Percentiles rank a stretch among this genome's conserved stretches.
These are phyloP conservation scores for Coemansia erecta DNA, from an alignment of 192 early-diverging fungal genomes.

Conservation along the genomic window DNA sequence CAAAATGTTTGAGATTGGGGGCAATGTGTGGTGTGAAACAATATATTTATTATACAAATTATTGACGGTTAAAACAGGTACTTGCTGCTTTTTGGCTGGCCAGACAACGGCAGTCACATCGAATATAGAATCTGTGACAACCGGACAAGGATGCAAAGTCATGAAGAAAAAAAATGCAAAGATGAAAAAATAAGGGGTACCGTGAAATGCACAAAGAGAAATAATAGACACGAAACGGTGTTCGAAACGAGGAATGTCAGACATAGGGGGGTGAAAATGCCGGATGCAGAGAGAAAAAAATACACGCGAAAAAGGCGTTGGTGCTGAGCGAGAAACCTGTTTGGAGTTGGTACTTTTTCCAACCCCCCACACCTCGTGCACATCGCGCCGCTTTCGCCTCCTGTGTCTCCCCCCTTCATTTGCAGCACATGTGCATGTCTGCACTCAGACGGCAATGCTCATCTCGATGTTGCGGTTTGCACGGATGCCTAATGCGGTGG, in stretches of 20 bases:
- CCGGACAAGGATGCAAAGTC: not conserved
- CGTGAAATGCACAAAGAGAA: not conserved
- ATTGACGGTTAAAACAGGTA: not conserved
- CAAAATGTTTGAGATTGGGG: too few relatives aligned
- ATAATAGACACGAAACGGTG: constrained; percentile 21
- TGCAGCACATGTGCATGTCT: not conserved
- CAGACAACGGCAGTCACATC: too few relatives aligned
- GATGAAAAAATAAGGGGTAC: constrained; percentile 12
- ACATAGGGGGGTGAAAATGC: too few relatives aligned
- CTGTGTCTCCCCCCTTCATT: too few relatives aligned
- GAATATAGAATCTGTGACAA: too few relatives aligned
- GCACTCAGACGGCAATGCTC: constrained; percentile 26
- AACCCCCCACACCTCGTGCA: too few relatives aligned
- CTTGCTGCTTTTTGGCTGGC: too few relatives aligned
- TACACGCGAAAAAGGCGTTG: too few relatives aligned
- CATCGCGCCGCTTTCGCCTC: too few relatives aligned
- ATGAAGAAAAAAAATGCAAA: constrained; percentile 2
- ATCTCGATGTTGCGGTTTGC: constrained; percentile 48
- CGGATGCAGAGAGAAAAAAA: too few relatives aligned
- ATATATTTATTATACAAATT: not conserved
- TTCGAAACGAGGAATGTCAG: not conserved
- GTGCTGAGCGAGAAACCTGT: too few relatives aligned
- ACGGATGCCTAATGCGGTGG: constrained; percentile 40
- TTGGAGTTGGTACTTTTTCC: too few relatives aligned
- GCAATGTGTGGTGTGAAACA: not conserved